These are phyloP conservation scores for Salvia miltiorrhiza DNA, from an alignment of 257 asterid species.

Conservation along the genomic window DNA sequence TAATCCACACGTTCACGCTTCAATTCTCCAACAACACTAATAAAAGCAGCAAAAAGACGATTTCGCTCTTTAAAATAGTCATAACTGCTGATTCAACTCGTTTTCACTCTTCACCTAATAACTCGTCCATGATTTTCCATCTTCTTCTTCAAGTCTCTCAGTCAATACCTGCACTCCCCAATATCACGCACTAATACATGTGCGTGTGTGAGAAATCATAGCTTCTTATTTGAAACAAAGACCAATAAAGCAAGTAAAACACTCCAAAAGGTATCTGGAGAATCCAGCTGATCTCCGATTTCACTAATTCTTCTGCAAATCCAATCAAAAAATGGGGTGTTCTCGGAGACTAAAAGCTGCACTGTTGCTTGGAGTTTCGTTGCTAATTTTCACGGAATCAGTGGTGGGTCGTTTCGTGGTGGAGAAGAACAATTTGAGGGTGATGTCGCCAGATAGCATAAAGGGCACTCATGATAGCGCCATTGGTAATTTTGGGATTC, in stretches of 20 bases:
- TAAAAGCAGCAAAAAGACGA: slow-evolving; percentile 5
- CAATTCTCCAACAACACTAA: background rate
- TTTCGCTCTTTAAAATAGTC: background rate
- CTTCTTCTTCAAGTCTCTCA: slow-evolving; percentile 5
- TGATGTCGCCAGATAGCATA: slow-evolving; percentile 72
- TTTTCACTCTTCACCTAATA: background rate
- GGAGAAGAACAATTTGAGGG: slow-evolving; percentile 91
- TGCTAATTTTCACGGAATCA: slow-evolving; percentile 38
- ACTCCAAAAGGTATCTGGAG: background rate
- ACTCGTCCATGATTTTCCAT: slow-evolving; percentile 6
- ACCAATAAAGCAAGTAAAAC: background rate
- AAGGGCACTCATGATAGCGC: slow-evolving; percentile 82
- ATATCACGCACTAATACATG: slow-evolving; percentile 1
- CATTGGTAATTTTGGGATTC: slow-evolving; percentile 92
- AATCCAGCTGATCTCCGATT: background rate
- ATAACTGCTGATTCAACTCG: slow-evolving; percentile 1
- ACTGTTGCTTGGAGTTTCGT: slow-evolving; percentile 41
- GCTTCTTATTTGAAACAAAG: slow-evolving; percentile 7
- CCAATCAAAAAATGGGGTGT: slow-evolving; percentile 52
- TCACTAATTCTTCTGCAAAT: slow-evolving; percentile 14
- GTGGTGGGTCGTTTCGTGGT: slow-evolving; percentile 77
- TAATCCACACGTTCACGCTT: slow-evolving; percentile 5
- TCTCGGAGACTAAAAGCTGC: slow-evolving; percentile 31
- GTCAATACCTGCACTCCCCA: background rate
- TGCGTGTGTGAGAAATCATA: background rate